Base-by-base conservation (phyloP, 495 filamentous ascomycete genomes). In the Hyaloscypha bicolor region DNA sequence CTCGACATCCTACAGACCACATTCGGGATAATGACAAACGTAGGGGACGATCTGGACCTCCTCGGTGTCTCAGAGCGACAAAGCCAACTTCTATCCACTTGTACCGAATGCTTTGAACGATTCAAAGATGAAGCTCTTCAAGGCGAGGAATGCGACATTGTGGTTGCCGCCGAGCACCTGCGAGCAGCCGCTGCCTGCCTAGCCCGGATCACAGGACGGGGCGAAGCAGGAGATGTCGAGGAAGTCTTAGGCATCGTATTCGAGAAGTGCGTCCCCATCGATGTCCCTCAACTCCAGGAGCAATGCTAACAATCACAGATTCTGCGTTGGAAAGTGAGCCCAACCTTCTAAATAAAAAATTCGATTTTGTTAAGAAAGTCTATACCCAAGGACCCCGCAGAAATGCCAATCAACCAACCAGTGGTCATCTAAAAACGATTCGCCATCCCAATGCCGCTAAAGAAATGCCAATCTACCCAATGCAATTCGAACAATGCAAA, bases 211-310 rank as follows among this genome's bases (percentile, higher is more conserved):
- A 98, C 93, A 4, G 95, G 95, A 2, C 87, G 87, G 64, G 95
- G 94, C 2, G 91, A 92, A 65, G 85, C 84, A 52, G 93, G 93
- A 2, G 95, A 99, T 83, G 92, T 99, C 35, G 94, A 99, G 77
- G 95, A 98, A 73, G 93, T 98, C 2, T 78, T 99, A 66, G 96
- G 96, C 2, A 94, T 98, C 48, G 93, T 99, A 2, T 98, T 99
- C 79, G 94, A 99, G 77, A 98, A 96, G 91, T 83, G 92, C 91
- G 91, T 91, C 89, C 60, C 90, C 57, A 35, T 48, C 60, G 6
- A 19, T 66, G 25, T 58, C 32, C 39, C 39, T 37, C 30, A 21
- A 63, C 32, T 29, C 21, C 29, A 1, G 37, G 25, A 22, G 9
- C 42, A 52, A 64, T 57, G 51, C 19, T 39, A 65, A 72, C 37